A percentile compares a stretch with the other conserved stretches of the same genome.
These are phyloP conservation scores for Phialophora verrucosa DNA, from an alignment of 2,329 filamentous ascomycete species.

Conservation along the genomic window DNA sequence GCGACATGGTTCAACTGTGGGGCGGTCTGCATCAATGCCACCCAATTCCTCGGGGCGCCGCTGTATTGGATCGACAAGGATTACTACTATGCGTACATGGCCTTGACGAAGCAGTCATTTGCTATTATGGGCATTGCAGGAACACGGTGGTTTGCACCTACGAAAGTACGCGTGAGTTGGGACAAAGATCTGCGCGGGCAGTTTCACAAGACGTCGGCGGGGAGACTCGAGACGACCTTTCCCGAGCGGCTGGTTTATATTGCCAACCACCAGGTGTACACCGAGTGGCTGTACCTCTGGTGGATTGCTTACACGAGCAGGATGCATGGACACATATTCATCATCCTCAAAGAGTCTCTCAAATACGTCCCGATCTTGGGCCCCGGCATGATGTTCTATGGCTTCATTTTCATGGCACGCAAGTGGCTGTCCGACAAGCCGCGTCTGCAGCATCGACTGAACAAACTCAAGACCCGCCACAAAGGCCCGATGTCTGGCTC, in stretches of 20 bases:
- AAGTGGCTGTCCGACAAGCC: constrained; percentile 68
- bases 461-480: constrained; percentile 58
- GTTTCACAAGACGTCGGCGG: constrained; percentile 61
- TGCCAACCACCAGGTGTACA: constrained; percentile 71
- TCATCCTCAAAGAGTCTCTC: constrained; percentile 69
- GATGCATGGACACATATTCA: constrained; percentile 70
- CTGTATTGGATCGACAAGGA: constrained; percentile 66
- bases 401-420: constrained; percentile 69
- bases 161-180: constrained; percentile 66
- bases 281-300: constrained; percentile 73
- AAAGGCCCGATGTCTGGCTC: constrained; percentile 56
- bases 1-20: constrained; percentile 54
- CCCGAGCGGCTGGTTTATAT: constrained; percentile 66
- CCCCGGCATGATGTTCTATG: constrained; percentile 68
- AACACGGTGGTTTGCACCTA: constrained; percentile 68
- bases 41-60: constrained; percentile 65
- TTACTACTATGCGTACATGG: constrained; percentile 69
- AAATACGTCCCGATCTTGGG: constrained; percentile 68
- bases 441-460: constrained; percentile 62
- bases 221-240: constrained; percentile 64
- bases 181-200: constrained; percentile 66
- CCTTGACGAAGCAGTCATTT: constrained; percentile 69
- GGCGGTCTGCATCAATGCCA: constrained; percentile 54
- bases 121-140: constrained; percentile 66
- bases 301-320: constrained; percentile 69